Evolutionary conservation across 805 yeast genomes (phyloP).

Genomic region (Nakazawaea holstii): DNA sequence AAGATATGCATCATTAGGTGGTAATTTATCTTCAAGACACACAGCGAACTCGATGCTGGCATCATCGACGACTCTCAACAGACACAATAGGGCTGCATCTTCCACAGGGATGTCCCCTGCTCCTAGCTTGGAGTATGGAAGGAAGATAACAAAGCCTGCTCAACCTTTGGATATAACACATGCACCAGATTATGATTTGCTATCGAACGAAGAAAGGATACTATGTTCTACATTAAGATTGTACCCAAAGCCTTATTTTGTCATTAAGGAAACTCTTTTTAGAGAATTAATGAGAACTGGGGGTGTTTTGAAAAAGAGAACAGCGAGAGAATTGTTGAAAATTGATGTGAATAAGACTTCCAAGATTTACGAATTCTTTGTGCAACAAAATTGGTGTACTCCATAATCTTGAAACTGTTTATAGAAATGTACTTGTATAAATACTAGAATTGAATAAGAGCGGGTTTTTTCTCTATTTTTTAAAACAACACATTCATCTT

Average conservation of each 20-base stretch:
- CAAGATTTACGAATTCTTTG: constrained; percentile 87
- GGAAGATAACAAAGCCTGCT: constrained; percentile 31
- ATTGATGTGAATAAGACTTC: constrained; percentile 85
- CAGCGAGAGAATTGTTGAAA: constrained; percentile 77
- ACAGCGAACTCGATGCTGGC: constrained; percentile 16
- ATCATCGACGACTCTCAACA: constrained; percentile 9
- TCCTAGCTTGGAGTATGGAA: constrained; percentile 24
- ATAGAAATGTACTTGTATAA: not conserved
- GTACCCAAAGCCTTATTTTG: constrained; percentile 89
- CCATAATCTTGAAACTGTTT: not conserved
- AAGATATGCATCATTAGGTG: constrained; percentile 30
- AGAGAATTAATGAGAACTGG: constrained; percentile 83
- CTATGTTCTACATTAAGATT: constrained; percentile 81
- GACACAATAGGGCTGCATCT: constrained; percentile 11
- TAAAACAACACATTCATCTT: too few species aligned
- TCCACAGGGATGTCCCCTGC: constrained; percentile 11
- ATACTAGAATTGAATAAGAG: not conserved
- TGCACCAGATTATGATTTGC: constrained; percentile 75
- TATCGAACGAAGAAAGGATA: constrained; percentile 84
- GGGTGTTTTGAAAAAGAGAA: constrained; percentile 75
- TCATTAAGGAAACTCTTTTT: constrained; percentile 84
- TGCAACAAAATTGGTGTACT: constrained; percentile 81
- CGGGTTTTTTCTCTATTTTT: too few species aligned
- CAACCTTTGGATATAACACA: constrained; percentile 65
- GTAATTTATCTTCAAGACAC: constrained; percentile 13